Conservation (phyloP, 352 stramenopile genomes). For the Phytophthora cactorum region DNA sequence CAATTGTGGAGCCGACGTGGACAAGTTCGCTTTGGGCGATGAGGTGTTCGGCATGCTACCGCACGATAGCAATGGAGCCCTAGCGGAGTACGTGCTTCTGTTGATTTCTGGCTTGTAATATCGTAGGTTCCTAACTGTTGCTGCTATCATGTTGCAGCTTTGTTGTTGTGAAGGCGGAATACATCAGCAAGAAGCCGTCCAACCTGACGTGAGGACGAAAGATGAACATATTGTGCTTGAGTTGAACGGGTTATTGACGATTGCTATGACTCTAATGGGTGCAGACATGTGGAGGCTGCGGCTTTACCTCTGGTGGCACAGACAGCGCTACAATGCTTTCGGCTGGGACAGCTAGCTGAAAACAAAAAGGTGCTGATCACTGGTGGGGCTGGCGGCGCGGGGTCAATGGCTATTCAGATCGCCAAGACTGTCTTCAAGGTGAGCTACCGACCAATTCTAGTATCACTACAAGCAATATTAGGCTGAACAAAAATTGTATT, state of each 20-base stretch:
- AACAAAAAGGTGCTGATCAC: slow-evolving; percentile 82
- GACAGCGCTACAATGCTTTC: slow-evolving; percentile 62
- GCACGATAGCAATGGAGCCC: slow-evolving; percentile 60
- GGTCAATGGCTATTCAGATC: slow-evolving; percentile 76
- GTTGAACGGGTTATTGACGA: not conserved
- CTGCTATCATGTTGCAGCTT: slow-evolving; percentile 36
- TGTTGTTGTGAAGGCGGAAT: slow-evolving; percentile 56
- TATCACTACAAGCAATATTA: not conserved
- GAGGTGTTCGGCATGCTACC: slow-evolving; percentile 80
- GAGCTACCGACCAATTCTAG: not conserved
- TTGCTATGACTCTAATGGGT: slow-evolving; percentile 1
- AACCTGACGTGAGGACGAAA: slow-evolving; percentile 56
- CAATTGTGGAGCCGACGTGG: slow-evolving; percentile 57
- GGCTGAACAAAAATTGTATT: not conserved
- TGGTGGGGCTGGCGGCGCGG: slow-evolving; percentile 70
- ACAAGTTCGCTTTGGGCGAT: slow-evolving; percentile 63
- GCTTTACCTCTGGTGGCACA: slow-evolving; percentile 64
- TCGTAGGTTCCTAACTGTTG: not conserved
- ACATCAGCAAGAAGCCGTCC: slow-evolving; percentile 69
- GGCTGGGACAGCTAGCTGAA: slow-evolving; percentile 51
- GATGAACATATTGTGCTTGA: not conserved
- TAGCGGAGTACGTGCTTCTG: slow-evolving; percentile 63
- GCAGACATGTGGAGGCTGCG: slow-evolving; percentile 70
- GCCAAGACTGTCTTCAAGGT: slow-evolving; percentile 82
- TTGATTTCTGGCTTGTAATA: not conserved